A percentile compares a stretch with the other conserved stretches of the same genome.
These are phyloP conservation scores for Phyllosticta capitalensis DNA, from an alignment of 2,329 filamentous ascomycete genomes.

Conservation along the genomic window DNA sequence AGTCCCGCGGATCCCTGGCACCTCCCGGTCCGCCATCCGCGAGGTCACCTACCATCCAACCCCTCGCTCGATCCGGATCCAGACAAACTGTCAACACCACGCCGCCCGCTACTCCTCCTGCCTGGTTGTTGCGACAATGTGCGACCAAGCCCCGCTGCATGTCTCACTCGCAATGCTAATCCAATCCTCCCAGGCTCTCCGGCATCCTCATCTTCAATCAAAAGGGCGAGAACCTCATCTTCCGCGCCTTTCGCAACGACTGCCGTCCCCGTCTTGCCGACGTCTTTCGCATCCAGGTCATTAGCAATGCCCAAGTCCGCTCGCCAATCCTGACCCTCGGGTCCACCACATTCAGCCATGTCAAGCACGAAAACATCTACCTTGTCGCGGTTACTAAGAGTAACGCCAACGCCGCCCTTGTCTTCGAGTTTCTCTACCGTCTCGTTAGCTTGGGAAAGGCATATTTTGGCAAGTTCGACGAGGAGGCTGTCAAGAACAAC, in stretches of 20 bases:
- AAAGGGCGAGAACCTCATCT: slow-evolving; percentile 99
- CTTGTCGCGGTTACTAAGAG: slow-evolving; percentile 95
- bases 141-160: neutral
- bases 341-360: slow-evolving; percentile 97
- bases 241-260: slow-evolving; percentile 96
- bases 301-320: slow-evolving; percentile 93
- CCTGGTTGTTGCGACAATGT: slow-evolving; percentile 6
- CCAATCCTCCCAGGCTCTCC: slow-evolving; percentile 63
- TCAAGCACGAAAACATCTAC: slow-evolving; percentile 99
- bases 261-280: slow-evolving; percentile 95
- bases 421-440: slow-evolving; percentile 96
- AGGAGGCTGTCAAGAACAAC: slow-evolving; percentile 99
- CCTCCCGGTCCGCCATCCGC: slow-evolving; percentile 5
- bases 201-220: slow-evolving; percentile 98
- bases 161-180: slow-evolving; percentile 5
- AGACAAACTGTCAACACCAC: neutral
- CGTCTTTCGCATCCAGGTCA: slow-evolving; percentile 98
- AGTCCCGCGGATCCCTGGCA: slow-evolving; percentile 8
- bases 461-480: slow-evolving; percentile 98
- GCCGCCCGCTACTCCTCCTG: neutral
- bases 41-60: slow-evolving; percentile 3
- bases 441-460: slow-evolving; percentile 82
- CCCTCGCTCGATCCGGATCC: slow-evolving; percentile 8
- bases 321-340: slow-evolving; percentile 95
- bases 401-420: slow-evolving; percentile 95